A percentile compares a stretch with the other conserved stretches of the same genome.
Conservation (phyloP, 23 red algal genomes). For the Agarophyton chilense region DNA sequence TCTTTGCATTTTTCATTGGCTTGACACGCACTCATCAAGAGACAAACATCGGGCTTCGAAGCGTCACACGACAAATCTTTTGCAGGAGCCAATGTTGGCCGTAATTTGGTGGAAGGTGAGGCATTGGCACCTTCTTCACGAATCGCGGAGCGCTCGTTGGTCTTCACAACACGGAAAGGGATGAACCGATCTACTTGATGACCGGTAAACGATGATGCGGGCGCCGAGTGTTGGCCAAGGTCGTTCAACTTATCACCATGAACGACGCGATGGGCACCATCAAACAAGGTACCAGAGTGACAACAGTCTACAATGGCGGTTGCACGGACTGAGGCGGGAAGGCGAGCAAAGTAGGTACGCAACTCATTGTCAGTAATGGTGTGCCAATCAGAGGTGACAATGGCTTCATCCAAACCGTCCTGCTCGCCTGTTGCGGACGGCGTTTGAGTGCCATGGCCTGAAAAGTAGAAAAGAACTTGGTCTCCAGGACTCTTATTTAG, state of each 20-base stretch:
- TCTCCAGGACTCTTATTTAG: background rate
- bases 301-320: slow-evolving; percentile 60
- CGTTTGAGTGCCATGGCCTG: slow-evolving; percentile 45
- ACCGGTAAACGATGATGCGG: background rate
- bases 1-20: background rate
- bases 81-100: too few relatives aligned
- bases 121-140: background rate
- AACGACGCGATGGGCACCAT: slow-evolving; percentile 1
- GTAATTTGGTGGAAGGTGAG: background rate
- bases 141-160: background rate
- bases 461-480: slow-evolving; percentile 37
- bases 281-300: slow-evolving; percentile 37
- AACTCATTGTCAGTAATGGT: slow-evolving; percentile 38
- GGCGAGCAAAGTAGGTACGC: background rate
- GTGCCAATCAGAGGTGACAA: slow-evolving; percentile 16
- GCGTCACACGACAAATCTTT: background rate
- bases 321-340: background rate
- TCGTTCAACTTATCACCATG: background rate
- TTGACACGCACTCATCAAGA: slow-evolving; percentile 4
- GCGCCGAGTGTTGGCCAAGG: background rate
- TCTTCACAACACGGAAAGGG: background rate
- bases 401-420: slow-evolving; percentile 52
- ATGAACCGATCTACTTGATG: background rate
- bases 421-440: background rate
- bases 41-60: background rate